Percentiles rank a stretch among this genome's conserved stretches.
Conservation (phyloP, 2,329 filamentous ascomycete genomes). For the Colletotrichum karsti region DNA sequence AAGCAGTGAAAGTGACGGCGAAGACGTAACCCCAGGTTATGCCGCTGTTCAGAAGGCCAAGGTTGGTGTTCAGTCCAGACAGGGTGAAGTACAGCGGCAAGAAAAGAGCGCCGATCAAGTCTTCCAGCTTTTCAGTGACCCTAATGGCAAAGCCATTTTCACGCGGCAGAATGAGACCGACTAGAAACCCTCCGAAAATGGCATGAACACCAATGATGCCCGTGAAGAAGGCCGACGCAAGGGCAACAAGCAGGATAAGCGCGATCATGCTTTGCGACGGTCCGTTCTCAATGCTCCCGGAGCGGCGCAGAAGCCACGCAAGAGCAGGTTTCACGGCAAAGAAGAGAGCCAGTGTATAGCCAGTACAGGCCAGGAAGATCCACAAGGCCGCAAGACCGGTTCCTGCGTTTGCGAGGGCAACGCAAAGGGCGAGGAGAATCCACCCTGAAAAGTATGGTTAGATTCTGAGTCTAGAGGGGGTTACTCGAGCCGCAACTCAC, state of each 20-base stretch:
- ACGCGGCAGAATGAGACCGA: conserved; percentile 89
- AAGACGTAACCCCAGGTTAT: conserved; percentile 91
- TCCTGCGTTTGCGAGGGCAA: conserved; percentile 89
- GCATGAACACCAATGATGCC: conserved; percentile 90
- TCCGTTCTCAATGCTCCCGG: conserved; percentile 84
- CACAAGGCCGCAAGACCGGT: conserved; percentile 85
- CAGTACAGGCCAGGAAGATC: conserved; percentile 80
- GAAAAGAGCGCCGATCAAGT: conserved; percentile 85
- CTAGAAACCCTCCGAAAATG: conserved; percentile 92
- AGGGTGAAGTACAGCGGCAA: conserved; percentile 93
- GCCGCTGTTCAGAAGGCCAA: conserved; percentile 83
- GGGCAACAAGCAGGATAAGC: conserved; percentile 80
- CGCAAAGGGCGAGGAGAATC: conserved; percentile 92
- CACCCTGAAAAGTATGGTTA: conserved; percentile 66
- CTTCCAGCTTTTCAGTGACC: conserved; percentile 92
- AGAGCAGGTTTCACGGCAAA: conserved; percentile 79
- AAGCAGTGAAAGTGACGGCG: conserved; percentile 82
- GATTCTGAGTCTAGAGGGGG: conserved; percentile 39
- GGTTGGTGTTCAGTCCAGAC: conserved; percentile 87
- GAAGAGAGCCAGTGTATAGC: conserved; percentile 79
- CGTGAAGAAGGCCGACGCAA: conserved; percentile 87
- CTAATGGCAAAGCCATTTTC: conserved; percentile 92
- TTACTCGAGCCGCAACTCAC: conserved; percentile 72
- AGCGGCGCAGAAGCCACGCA: conserved; percentile 76
- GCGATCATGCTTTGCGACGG: conserved; percentile 87